Conservation (phyloP, 805 yeast species). For the Wickerhamiella brachini region DNA sequence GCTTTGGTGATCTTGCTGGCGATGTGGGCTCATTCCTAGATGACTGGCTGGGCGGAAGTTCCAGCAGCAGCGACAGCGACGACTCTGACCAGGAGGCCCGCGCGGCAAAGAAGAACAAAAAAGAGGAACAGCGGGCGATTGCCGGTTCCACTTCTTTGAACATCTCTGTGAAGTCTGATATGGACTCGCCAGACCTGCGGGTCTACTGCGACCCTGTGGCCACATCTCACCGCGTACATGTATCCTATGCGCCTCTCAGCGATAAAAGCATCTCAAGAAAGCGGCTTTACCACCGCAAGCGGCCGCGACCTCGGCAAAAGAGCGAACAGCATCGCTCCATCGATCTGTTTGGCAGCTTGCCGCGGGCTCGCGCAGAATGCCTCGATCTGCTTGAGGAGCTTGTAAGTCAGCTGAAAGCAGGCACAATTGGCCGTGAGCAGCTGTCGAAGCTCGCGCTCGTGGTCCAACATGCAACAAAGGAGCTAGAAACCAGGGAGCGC, state of each 20-base stretch:
- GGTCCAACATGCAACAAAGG: not conserved
- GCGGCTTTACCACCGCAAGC: not conserved
- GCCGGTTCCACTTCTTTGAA: not conserved
- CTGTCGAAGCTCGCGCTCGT: conserved; percentile 11
- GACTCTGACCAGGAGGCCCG: conserved; percentile 7
- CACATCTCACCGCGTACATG: not conserved
- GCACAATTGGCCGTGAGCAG: conserved; percentile 14
- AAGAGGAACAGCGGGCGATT: not conserved
- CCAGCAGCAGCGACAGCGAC: conserved; percentile 3
- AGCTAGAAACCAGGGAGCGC: not conserved
- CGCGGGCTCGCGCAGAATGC: not conserved
- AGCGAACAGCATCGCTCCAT: not conserved
- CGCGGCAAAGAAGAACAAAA: conserved; percentile 3
- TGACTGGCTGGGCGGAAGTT: conserved; percentile 7
- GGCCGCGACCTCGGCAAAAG: not conserved
- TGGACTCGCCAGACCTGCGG: not conserved
- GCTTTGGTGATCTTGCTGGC: conserved; percentile 6
- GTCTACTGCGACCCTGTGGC: not conserved
- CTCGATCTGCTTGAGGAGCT: conserved; percentile 11
- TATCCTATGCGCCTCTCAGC: not conserved
- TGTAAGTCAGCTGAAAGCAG: conserved; percentile 8
- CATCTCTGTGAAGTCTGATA: not conserved
- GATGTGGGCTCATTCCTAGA: conserved; percentile 5
- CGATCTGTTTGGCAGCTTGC: not conserved
- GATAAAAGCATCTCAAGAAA: not conserved